Base-by-base conservation (phyloP, 2,329 filamentous ascomycete genomes). In the Nemania sp. region DNA sequence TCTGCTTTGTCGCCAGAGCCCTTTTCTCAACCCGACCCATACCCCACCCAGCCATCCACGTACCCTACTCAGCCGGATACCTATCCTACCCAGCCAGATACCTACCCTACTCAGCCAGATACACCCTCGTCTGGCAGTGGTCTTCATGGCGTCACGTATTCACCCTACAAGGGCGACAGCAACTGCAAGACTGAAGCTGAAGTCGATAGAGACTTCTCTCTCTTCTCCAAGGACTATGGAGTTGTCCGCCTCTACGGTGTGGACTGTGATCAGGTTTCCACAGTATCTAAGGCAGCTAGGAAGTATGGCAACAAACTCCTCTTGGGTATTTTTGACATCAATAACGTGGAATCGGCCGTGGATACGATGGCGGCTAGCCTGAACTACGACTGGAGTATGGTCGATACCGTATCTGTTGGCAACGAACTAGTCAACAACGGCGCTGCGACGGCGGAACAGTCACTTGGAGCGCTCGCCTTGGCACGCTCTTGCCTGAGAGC, bases 371-470 rank as follows among this genome's bases (percentile, higher is more conserved):
- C 89, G 63, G 77, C 83, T 4, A 88, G 86, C 15, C 83, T 92
- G 49, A 71, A 82, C 5, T 83, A 85, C 32, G 87, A 92, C 78
- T 97, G 92, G 92, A 83, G 82, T 56, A 77, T 83, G 15, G 86
- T 97, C 69, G 85, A 92, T 76, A 91, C 92, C 1, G 85, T 97
- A 75, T 88, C 88, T 64, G 86, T 97, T 49, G 93, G 93, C 69
- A 97, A 97, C 77, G 93, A 97, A 79, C 83, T 91, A 38, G 89
- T 97, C 77, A 91, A 93, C 79, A 86, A 84, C 59, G 88, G 88
- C 47, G 78, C 82, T 43, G 85, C 83, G 43, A 85, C 84, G 4
- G 83, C 87, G 0, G 73, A 73, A 1, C 79, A 85, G 58, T 87
- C 95, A 8, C 81, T 90, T 13, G 79, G 77, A 15, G 89, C 89